phyloP scores from a whole-genome alignment of 2,329 filamentous ascomycete species.

The Lachnellula hyalina region DNA sequence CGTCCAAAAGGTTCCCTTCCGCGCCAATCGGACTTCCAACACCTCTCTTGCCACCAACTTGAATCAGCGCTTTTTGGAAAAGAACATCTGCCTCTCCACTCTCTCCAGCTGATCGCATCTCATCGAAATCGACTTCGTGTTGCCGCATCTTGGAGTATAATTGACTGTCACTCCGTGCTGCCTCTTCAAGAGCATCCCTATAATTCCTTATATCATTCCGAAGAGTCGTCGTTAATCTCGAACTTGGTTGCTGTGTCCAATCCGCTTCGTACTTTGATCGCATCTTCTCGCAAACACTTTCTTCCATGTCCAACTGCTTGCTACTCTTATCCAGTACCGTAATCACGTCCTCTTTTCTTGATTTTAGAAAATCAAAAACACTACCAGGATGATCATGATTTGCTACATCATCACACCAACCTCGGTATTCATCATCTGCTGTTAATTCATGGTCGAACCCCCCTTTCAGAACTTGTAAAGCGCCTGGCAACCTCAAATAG shows the following conservation, averaged over 20 bases:
- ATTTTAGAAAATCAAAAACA: conserved; percentile 73
- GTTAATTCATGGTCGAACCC: conserved; percentile 84
- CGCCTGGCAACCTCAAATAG: conserved; percentile 84
- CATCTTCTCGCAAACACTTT: conserved; percentile 99
- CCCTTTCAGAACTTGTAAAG: conserved; percentile 86
- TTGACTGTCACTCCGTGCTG: conserved; percentile 77
- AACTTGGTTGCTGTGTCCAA: conserved; percentile 96
- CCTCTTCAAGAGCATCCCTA: conserved; percentile 82
- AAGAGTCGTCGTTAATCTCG: conserved; percentile 79
- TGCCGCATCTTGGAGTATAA: conserved; percentile 79
- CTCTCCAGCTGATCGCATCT: conserved; percentile 88
- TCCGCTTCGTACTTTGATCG: conserved; percentile 91
- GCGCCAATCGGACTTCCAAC: conserved; percentile 52
- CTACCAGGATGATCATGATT: conserved; percentile 73
- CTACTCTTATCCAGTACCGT: conserved; percentile 70
- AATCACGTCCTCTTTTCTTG: conserved; percentile 71
- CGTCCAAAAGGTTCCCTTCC: conserved; percentile 79
- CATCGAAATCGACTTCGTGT: conserved; percentile 83
- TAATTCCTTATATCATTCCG: conserved; percentile 85
- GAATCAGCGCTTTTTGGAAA: conserved; percentile 81
- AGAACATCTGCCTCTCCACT: conserved; percentile 81
- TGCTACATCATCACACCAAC: conserved; percentile 90
- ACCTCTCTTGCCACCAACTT: conserved; percentile 58
- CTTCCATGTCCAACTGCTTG: conserved; percentile 92
- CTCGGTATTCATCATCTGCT: conserved; percentile 85